A percentile compares a stretch with the other conserved stretches of the same genome.
These are phyloP conservation scores for Solioccasus polychromus DNA, from an alignment of 768 basidiomycete genomes.

Conservation along the genomic window DNA sequence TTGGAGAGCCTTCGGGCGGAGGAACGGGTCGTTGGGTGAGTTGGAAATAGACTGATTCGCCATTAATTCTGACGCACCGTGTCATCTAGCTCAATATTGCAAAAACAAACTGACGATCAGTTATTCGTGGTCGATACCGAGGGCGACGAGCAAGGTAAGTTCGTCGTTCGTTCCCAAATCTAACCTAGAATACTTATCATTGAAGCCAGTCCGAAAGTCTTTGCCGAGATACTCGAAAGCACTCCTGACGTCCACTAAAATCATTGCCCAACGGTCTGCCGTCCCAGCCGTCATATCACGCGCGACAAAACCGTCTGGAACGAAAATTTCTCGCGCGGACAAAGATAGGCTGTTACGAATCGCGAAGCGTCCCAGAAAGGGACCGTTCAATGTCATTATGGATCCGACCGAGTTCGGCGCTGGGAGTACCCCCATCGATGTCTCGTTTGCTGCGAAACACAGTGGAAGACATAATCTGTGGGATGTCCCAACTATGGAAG, in stretches of 20 bases:
- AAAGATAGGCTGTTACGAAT: slow-evolving; percentile 75
- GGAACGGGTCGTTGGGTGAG: slow-evolving; percentile 77
- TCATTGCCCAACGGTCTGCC: slow-evolving; percentile 83
- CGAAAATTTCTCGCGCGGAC: slow-evolving; percentile 56
- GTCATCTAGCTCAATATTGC: slow-evolving; percentile 50
- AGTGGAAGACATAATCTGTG: slow-evolving; percentile 70
- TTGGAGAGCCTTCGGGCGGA: slow-evolving; percentile 78
- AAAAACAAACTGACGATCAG: slow-evolving; percentile 67
- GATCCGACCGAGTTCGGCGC: slow-evolving; percentile 66
- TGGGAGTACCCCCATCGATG: slow-evolving; percentile 61
- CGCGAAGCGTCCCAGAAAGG: slow-evolving; percentile 66
- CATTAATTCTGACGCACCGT: not conserved
- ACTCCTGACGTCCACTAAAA: slow-evolving; percentile 68
- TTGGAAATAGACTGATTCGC: not conserved
- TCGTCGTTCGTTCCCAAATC: too few relatives aligned
- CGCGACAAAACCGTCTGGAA: slow-evolving; percentile 21
- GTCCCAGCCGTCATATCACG: slow-evolving; percentile 81
- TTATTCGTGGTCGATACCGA: slow-evolving; percentile 78
- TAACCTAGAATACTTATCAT: too few relatives aligned
- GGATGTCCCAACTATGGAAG: slow-evolving; percentile 35
- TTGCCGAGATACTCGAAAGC: slow-evolving; percentile 53
- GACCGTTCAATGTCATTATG: slow-evolving; percentile 68
- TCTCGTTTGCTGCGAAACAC: slow-evolving; percentile 66
- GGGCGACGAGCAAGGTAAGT: slow-evolving; percentile 70
- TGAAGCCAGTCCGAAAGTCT: slow-evolving; percentile 58